Conservation (phyloP, 306 rosid genomes). For the Medicago arabica region DNA sequence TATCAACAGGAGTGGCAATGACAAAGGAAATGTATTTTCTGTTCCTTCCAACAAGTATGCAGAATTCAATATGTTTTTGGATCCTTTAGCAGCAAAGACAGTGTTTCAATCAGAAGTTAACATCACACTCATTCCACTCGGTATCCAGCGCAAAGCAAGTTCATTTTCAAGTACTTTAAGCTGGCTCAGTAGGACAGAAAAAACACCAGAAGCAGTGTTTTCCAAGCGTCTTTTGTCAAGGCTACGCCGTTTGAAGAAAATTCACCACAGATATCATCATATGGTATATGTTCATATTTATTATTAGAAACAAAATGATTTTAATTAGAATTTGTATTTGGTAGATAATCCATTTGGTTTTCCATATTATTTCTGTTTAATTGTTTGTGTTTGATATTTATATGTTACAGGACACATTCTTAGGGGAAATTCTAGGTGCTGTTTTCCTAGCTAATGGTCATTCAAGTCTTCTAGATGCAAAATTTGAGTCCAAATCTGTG, state of each 20-base stretch:
- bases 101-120: slow-evolving; percentile 67
- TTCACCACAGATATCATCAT: slow-evolving; percentile 66
- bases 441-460: slow-evolving; percentile 49
- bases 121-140: slow-evolving; percentile 78
- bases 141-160: slow-evolving; percentile 60
- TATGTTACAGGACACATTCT: slow-evolving; percentile 68
- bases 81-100: slow-evolving; percentile 79
- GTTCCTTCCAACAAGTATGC: slow-evolving; percentile 75
- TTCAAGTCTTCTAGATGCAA: slow-evolving; percentile 44
- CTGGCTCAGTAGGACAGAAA: slow-evolving; percentile 33
- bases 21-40: slow-evolving; percentile 79
- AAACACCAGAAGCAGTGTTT: slow-evolving; percentile 73
- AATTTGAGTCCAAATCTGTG: slow-evolving; percentile 51
- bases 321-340: neutral
- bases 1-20: slow-evolving; percentile 46
- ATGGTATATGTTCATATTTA: slow-evolving; percentile 55
- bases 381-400: slow-evolving; percentile 9
- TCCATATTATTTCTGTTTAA: slow-evolving; percentile 22
- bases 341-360: neutral
- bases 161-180: slow-evolving; percentile 54
- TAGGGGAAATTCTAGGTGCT: slow-evolving; percentile 81
- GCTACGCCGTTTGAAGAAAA: slow-evolving; percentile 58
- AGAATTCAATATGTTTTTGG: slow-evolving; percentile 89
- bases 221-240: slow-evolving; percentile 52
- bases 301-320: neutral